phyloP scores from a whole-genome alignment of 2,329 filamentous ascomycete species.

The Claviceps digitariae region DNA sequence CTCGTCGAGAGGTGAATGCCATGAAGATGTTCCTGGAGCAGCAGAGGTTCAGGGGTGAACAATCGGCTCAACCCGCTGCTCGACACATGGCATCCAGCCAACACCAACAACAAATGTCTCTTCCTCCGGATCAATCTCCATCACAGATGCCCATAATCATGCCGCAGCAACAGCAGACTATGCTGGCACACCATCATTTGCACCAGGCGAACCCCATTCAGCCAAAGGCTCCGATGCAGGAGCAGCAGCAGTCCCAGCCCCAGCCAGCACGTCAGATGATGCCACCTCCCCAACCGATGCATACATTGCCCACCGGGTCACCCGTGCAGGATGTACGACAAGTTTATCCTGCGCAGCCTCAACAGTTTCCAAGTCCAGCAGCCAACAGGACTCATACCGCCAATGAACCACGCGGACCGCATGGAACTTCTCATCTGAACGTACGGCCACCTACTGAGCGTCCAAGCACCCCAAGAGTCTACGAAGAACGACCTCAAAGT shows the following conservation, averaged over 20 bases:
- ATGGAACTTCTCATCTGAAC: background rate
- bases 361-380: background rate
- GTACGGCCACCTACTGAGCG: background rate
- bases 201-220: background rate
- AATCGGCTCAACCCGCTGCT: background rate
- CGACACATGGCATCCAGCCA: background rate
- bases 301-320: background rate
- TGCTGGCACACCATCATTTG: background rate
- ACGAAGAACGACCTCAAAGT: constrained; percentile 2
- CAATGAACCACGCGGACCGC: background rate
- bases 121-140: background rate
- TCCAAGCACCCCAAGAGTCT: background rate
- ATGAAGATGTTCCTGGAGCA: constrained; percentile 14
- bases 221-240: background rate
- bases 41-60: constrained; percentile 4
- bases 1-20: constrained; percentile 17
- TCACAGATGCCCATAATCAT: background rate
- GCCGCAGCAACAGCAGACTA: background rate
- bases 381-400: background rate
- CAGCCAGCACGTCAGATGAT: background rate
- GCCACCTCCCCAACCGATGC: background rate
- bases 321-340: background rate
- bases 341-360: background rate
- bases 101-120: background rate
- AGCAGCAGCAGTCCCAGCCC: background rate